These are phyloP conservation scores for Isabelozyma gotoi DNA, from an alignment of 805 yeast species.

Conservation along the genomic window DNA sequence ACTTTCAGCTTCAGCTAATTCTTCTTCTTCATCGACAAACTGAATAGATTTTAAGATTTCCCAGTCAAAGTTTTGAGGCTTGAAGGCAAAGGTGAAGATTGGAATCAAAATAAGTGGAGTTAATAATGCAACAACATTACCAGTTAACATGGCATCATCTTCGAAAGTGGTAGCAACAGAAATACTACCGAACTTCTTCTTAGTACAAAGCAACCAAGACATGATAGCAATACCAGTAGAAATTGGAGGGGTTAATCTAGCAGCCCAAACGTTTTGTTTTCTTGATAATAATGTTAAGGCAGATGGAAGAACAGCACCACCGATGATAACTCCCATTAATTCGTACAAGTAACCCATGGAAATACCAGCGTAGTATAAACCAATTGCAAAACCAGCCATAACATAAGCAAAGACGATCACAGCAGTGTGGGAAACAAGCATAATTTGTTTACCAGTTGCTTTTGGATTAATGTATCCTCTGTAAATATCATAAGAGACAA, in stretches of 20 bases:
- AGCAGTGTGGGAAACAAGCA: constrained; percentile 63
- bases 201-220: constrained; percentile 47
- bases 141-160: constrained; percentile 87
- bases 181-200: constrained; percentile 30
- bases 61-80: constrained; percentile 77
- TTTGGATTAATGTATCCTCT: constrained; percentile 75
- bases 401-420: constrained; percentile 57
- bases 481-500: constrained; percentile 83
- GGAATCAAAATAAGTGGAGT: constrained; percentile 72
- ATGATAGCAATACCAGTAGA: constrained; percentile 75
- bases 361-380: constrained; percentile 76
- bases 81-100: constrained; percentile 59
- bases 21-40: constrained; percentile 72
- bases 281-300: constrained; percentile 63
- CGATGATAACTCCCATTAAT: constrained; percentile 85
- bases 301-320: constrained; percentile 82
- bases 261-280: constrained; percentile 68
- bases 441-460: constrained; percentile 74
- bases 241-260: constrained; percentile 70
- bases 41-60: constrained; percentile 55
- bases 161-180: constrained; percentile 58
- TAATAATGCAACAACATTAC: constrained; percentile 79
- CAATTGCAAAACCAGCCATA: constrained; percentile 84
- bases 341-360: constrained; percentile 87
- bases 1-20: constrained; percentile 45